A percentile compares a stretch with the other conserved stretches of the same genome.
phyloP scores from a whole-genome alignment of 345 rosid species.

The Brassica carinata region DNA sequence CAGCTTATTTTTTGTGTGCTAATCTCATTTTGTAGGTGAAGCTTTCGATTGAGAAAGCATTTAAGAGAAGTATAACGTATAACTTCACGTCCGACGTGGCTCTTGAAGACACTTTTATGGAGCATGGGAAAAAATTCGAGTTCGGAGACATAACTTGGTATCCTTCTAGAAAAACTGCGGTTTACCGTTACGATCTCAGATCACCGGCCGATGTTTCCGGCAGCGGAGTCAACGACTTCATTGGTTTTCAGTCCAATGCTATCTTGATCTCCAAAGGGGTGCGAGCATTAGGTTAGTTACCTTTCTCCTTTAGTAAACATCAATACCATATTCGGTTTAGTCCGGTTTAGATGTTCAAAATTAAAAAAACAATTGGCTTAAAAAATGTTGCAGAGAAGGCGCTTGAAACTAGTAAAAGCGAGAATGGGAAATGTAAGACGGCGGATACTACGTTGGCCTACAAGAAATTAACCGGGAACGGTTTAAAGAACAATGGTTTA shows the following conservation, averaged over 20 bases:
- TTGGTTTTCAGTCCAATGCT: conserved; percentile 73
- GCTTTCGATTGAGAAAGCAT: conserved; percentile 57
- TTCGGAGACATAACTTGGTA: conserved; percentile 91
- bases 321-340: neutral
- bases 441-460: conserved; percentile 57
- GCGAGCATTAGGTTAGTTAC: conserved; percentile 60
- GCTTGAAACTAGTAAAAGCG: conserved; percentile 51
- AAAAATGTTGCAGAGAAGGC: conserved; percentile 57
- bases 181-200: conserved; percentile 70
- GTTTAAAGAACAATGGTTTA: conserved; percentile 63
- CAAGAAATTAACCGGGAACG: conserved; percentile 68
- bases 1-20: neutral
- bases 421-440: conserved; percentile 56
- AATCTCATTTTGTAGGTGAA: conserved; percentile 51
- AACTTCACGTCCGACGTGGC: conserved; percentile 64
- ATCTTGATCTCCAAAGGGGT: conserved; percentile 58
- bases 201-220: conserved; percentile 54
- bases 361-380: neutral
- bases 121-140: conserved; percentile 64
- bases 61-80: conserved; percentile 75
- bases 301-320: neutral
- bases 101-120: conserved; percentile 54
- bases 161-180: conserved; percentile 70
- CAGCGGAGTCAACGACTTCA: conserved; percentile 64
- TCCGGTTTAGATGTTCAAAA: neutral